Conservation (phyloP, 129 eudicot genomes). For the Saussurea involucrata region DNA sequence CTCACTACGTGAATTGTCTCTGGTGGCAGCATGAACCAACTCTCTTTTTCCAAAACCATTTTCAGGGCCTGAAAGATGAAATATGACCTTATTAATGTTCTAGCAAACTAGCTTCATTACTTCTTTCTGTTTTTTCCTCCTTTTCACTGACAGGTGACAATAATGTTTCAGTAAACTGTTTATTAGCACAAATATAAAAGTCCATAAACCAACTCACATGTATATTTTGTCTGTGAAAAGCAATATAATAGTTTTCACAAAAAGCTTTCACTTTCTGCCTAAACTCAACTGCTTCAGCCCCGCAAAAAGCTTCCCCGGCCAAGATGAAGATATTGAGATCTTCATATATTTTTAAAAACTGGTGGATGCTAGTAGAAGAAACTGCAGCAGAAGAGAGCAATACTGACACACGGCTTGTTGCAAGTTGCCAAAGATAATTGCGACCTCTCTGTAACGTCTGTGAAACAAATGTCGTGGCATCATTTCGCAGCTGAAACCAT, state of each 20-base stretch:
- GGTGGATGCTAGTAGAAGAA: conserved; percentile 90
- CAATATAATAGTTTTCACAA: conserved; percentile 65
- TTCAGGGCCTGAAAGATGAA: conserved; percentile 67
- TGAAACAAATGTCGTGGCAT: conserved; percentile 71
- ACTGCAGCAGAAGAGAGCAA: conserved; percentile 87
- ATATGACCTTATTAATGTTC: not conserved
- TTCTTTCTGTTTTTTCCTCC: not conserved
- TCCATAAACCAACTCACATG: conserved; percentile 52
- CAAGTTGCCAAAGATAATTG: conserved; percentile 88
- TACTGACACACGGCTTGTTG: conserved; percentile 87
- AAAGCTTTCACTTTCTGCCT: conserved; percentile 79
- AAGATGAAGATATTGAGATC: conserved; percentile 74
- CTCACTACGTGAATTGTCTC: conserved; percentile 77
- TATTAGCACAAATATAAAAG: not conserved
- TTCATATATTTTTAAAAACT: conserved; percentile 84
- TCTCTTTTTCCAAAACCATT: conserved; percentile 94
- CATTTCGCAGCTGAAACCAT: conserved; percentile 82
- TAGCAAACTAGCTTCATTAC: not conserved
- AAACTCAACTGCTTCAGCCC: conserved; percentile 75
- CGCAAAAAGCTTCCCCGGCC: conserved; percentile 96
- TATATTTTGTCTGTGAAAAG: conserved; percentile 92
- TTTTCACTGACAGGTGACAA: not conserved
- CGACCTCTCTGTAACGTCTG: conserved; percentile 85
- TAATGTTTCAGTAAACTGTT: not conserved
- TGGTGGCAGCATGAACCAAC: conserved; percentile 70